Percentiles rank a stretch among this genome's conserved stretches.
These are phyloP conservation scores for Macrotyloma uniflorum DNA, from an alignment of 306 rosid genomes.

Conservation along the genomic window DNA sequence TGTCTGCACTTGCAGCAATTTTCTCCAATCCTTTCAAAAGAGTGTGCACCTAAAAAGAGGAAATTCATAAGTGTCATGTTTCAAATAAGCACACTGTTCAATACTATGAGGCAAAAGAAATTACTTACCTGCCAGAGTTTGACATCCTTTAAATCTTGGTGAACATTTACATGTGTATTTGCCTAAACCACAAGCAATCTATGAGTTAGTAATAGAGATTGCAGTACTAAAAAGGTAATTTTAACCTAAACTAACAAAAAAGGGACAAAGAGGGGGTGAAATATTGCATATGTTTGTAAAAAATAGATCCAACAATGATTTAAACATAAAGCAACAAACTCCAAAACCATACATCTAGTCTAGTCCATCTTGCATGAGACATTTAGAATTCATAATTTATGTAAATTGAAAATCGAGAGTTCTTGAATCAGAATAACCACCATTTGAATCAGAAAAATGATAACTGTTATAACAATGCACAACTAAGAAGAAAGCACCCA, in stretches of 20 bases:
- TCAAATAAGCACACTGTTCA: neutral
- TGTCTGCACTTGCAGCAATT: constrained; percentile 99
- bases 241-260: neutral
- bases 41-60: constrained; percentile 77
- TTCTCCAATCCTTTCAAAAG: constrained; percentile 96
- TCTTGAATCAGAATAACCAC: constrained; percentile 1
- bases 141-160: constrained; percentile 87
- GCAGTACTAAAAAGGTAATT: constrained; percentile 16
- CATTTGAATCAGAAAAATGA: constrained; percentile 8
- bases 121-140: constrained; percentile 92
- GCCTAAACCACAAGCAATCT: constrained; percentile 61
- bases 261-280: neutral
- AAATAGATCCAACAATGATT: constrained; percentile 7
- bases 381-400: neutral
- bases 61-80: constrained; percentile 16
- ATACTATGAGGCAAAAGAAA: constrained; percentile 27
- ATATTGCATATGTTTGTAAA: neutral
- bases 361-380: neutral
- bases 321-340: neutral
- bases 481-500: neutral
- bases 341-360: neutral
- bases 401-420: neutral
- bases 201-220: constrained; percentile 21
- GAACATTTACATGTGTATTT: constrained; percentile 89
- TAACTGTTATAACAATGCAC: constrained; percentile 2